Base-by-base conservation (phyloP, 257 asterid species). In the Galeopsis tetrahit region DNA sequence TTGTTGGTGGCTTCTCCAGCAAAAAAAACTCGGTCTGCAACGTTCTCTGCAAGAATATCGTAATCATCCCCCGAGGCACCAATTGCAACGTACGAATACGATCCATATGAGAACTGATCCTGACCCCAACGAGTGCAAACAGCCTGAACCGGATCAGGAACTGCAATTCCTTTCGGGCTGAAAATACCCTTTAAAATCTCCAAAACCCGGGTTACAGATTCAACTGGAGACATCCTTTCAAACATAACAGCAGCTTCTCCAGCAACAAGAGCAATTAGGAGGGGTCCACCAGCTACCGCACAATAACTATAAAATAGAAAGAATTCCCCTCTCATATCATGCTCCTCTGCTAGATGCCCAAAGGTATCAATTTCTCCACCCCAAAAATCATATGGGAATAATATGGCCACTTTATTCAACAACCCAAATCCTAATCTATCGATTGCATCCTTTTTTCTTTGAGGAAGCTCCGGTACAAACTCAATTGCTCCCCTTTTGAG, bases 1-100 rank as follows among this genome's bases (percentile, higher is more conserved):
- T 76, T 85, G 71, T 85, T 94, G n/a, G 99, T 94, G 21, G 98
- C 98, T 86, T 94, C 99, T 63, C 99, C 99, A n/a, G 98, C 99
- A n/a, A 94, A 94, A 86, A 91, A 94, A 35, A 91, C 81, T 44
- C 95, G 76, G 62, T 81, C 98, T 3, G 81, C 95, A 55, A 94
- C 92, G 69, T 79, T 87, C 76, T 94, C 98, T 11, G 98, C 93
- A 36, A 94, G 95, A 67, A 94, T 89, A 72, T 94, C 99, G 34
- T 94, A 94, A 65, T 94, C 99, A 71, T 94, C 99, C 36, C 99
- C 99, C 0, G 99, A 92, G 62, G 99, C 88, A 17, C 99, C 99
- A 63, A 94, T 79, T 14, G 98, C 97, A 34, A 94, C 99, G 63
- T 94, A 92, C 56, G 99, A 94, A 70, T 94, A 94, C 3, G 99